Evolutionary conservation across 2,329 filamentous ascomycete genomes (phyloP).

Genomic region (Didymella lethalis): DNA sequence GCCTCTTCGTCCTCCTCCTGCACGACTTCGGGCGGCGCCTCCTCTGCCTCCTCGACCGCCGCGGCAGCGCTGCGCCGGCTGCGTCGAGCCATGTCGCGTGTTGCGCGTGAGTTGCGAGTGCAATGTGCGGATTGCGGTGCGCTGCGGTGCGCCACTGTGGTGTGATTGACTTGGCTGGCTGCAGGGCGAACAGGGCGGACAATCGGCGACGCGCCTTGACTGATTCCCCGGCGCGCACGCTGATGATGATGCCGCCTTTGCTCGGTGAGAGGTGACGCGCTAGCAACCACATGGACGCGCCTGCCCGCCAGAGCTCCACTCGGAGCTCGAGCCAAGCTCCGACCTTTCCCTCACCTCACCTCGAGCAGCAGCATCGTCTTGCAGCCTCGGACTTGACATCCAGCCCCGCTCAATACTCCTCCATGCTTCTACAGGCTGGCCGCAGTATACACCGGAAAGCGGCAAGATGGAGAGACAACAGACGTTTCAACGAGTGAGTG

Average conservation of each 20-base stretch:
- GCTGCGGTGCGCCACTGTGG: not conserved
- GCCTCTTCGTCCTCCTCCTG: slow-evolving; percentile 58
- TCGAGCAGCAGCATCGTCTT: not conserved
- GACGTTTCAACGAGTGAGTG: slow-evolving; percentile 50
- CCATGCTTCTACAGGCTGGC: not conserved
- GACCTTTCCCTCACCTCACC: slow-evolving; percentile 9
- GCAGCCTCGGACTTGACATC: not conserved
- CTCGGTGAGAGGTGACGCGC: slow-evolving; percentile 21
- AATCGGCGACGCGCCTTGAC: slow-evolving; percentile 17
- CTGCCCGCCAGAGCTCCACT: slow-evolving; percentile 19
- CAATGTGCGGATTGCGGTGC: slow-evolving; percentile 4
- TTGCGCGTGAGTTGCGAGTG: slow-evolving; percentile 28
- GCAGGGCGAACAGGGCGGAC: slow-evolving; percentile 6
- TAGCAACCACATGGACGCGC: slow-evolving; percentile 24
- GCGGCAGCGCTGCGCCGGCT: slow-evolving; percentile 50
- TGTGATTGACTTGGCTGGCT: not conserved
- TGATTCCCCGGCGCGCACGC: slow-evolving; percentile 20
- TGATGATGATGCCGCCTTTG: slow-evolving; percentile 14
- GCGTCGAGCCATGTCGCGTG: slow-evolving; percentile 50
- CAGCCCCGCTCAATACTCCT: not conserved
- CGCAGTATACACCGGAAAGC: slow-evolving; percentile 4
- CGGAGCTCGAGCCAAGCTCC: slow-evolving; percentile 4
- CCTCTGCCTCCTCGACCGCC: slow-evolving; percentile 41
- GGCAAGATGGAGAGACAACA: slow-evolving; percentile 49
- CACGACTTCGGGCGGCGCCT: slow-evolving; percentile 31